phyloP scores from a whole-genome alignment of 192 early-diverging fungal genomes.

The Radiomyces spectabilis region DNA sequence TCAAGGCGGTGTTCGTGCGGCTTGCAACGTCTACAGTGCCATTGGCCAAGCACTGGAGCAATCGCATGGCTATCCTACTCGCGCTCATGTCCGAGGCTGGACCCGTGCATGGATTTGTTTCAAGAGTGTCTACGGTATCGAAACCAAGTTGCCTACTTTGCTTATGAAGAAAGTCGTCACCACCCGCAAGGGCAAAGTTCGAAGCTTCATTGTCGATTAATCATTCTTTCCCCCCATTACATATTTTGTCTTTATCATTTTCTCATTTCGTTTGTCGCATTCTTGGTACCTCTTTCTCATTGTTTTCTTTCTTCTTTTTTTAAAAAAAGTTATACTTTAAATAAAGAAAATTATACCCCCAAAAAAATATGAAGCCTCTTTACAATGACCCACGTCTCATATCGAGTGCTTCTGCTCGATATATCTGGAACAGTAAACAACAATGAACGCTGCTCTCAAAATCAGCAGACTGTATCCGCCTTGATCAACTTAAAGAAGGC shows the following conservation, averaged over 20 bases:
- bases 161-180: not conserved
- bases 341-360: no score
- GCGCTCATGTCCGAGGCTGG: slow-evolving; percentile 20
- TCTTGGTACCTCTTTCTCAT: not conserved
- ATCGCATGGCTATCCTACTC: slow-evolving; percentile 23
- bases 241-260: not conserved
- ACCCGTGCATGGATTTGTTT: slow-evolving; percentile 6
- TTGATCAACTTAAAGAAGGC: no score
- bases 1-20: slow-evolving; percentile 32
- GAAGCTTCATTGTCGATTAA: slow-evolving; percentile 13
- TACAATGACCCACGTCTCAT: no score
- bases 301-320: slow-evolving; percentile 1
- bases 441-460: not conserved
- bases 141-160: not conserved
- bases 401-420: no score
- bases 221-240: not conserved
- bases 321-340: no score
- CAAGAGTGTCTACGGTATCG: slow-evolving; percentile 9
- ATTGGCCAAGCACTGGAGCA: slow-evolving; percentile 31
- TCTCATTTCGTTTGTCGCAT: not conserved
- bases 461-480: not conserved
- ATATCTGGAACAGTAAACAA: no score
- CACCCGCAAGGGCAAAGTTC: slow-evolving; percentile 1
- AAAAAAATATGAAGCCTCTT: no score
- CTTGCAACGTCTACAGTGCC: slow-evolving; percentile 34